Evolutionary conservation across 2,329 filamentous ascomycete genomes (phyloP).

Genomic region (Biscogniauxia marginata): DNA sequence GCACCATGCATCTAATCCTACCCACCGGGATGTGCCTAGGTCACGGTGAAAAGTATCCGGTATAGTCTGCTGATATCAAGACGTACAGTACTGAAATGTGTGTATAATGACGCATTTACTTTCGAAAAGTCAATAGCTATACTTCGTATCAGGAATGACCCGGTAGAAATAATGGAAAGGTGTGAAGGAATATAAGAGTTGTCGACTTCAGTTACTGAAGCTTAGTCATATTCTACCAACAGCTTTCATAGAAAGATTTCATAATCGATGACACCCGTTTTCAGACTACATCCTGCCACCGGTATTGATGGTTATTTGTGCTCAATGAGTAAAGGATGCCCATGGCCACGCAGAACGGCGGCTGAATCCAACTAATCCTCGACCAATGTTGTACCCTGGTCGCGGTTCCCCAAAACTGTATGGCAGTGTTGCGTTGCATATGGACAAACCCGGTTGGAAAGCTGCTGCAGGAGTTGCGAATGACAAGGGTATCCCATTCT

Average conservation of each 20-base stretch:
- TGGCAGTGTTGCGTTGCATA: not conserved
- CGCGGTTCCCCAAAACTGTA: not conserved
- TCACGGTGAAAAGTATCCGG: too few relatives aligned
- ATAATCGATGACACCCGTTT: not conserved
- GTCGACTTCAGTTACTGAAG: not conserved
- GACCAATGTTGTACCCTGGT: not conserved
- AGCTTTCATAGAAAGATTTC: not conserved
- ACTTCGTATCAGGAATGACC: too few relatives aligned
- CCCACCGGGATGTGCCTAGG: too few relatives aligned
- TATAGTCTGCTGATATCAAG: not conserved
- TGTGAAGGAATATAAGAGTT: not conserved
- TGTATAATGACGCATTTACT: too few relatives aligned
- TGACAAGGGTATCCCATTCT: not conserved
- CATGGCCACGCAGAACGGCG: not conserved
- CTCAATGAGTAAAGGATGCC: not conserved
- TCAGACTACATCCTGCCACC: not conserved
- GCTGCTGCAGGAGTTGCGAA: not conserved
- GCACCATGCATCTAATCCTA: too few relatives aligned
- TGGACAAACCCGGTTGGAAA: not conserved
- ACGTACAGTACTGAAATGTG: not conserved
- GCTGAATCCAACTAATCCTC: not conserved
- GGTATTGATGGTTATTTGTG: not conserved
- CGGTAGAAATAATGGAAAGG: too few relatives aligned
- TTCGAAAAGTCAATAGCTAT: too few relatives aligned
- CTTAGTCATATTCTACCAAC: not conserved